Percentiles rank a stretch among this genome's conserved stretches.
These are phyloP conservation scores for Rhododendron mucronatum DNA, from an alignment of 148 eudicot species.

Conservation along the genomic window DNA sequence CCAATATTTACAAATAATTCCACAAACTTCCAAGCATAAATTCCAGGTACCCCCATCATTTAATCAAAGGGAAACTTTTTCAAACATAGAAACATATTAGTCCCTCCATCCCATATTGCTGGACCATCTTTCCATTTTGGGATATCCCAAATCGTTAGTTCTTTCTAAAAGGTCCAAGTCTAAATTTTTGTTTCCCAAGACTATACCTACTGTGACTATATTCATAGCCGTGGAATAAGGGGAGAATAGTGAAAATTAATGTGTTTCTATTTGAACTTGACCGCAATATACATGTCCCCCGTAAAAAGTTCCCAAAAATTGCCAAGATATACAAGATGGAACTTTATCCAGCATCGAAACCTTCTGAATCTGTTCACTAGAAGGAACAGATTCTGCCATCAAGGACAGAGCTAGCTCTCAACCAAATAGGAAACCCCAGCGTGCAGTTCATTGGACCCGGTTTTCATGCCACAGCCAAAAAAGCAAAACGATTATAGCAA, in stretches of 20 bases:
- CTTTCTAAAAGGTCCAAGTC: neutral
- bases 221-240: neutral
- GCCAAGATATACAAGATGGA: neutral
- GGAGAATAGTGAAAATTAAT: neutral
- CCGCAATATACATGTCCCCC: neutral
- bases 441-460: neutral
- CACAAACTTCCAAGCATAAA: neutral
- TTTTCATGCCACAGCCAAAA: neutral
- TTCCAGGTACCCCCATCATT: neutral
- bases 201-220: neutral
- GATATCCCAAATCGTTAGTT: neutral
- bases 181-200: neutral
- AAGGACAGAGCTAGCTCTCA: neutral
- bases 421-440: neutral
- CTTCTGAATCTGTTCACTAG: slow-evolving; percentile 1
- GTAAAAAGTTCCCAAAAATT: neutral
- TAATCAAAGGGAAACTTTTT: neutral
- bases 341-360: neutral
- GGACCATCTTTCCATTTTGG: neutral
- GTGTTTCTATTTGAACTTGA: neutral
- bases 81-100: neutral
- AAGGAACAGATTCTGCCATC: neutral
- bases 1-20: neutral
- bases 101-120: neutral
- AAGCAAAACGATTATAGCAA: neutral